phyloP scores from a whole-genome alignment of 2,329 filamentous ascomycete genomes.

The Tolypocladium pustulatum region DNA sequence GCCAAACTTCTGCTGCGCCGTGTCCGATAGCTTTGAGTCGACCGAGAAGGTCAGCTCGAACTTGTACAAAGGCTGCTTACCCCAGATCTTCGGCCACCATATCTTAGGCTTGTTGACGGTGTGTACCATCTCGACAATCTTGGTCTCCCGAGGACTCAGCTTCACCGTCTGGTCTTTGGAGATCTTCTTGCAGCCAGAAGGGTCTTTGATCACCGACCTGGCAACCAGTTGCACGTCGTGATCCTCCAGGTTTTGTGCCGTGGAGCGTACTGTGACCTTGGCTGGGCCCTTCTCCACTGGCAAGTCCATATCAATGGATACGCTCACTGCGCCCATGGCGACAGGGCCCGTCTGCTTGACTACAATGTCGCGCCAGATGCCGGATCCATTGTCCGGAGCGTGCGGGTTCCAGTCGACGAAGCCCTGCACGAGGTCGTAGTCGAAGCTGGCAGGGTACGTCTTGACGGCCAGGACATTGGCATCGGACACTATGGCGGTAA shows the following conservation, averaged over 20 bases:
- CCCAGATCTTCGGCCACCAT: conserved; percentile 55
- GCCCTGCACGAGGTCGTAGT: conserved; percentile 44
- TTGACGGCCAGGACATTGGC: conserved; percentile 41
- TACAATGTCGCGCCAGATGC: conserved; percentile 49
- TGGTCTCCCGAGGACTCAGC: conserved; percentile 25
- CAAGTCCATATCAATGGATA: conserved; percentile 29
- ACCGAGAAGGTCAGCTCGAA: conserved; percentile 18
- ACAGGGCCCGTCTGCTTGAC: conserved; percentile 44
- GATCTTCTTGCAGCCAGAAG: conserved; percentile 11
- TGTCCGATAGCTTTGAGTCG: conserved; percentile 17
- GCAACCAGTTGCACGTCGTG: conserved; percentile 25
- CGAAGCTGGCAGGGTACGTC: conserved; percentile 48
- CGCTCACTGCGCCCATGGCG: conserved; percentile 30
- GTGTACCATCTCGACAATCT: conserved; percentile 22
- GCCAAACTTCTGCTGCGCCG: conserved; percentile 14
- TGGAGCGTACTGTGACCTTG: conserved; percentile 25
- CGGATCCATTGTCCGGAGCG: conserved; percentile 51
- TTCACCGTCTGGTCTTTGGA: conserved; percentile 21
- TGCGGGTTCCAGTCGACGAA: conserved; percentile 18
- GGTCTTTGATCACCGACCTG: conserved; percentile 21
- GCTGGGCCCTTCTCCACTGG: conserved; percentile 14
- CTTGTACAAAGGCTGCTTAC: conserved; percentile 40
- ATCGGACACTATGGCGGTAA: conserved; percentile 31
- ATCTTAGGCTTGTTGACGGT: conserved; percentile 33
- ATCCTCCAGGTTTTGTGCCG: conserved; percentile 28